Evolutionary conservation across 2,329 filamentous ascomycete species (phyloP), one percentile per base, ranked within the genome.

Genomic region (Apiospora kogelbergensis): DNA sequence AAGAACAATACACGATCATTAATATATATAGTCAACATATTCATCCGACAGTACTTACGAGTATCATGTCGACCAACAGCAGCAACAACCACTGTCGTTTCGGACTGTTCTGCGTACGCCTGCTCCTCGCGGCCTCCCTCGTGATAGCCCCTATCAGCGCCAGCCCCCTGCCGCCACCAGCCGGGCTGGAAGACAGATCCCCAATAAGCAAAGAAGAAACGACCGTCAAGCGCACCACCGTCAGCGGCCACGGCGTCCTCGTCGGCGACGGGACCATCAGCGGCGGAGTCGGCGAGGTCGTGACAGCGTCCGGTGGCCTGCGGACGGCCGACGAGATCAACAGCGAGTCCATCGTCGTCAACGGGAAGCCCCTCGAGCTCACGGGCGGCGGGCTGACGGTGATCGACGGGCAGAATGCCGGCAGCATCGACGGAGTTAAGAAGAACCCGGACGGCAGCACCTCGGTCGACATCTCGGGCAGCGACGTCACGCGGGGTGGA

Each of bases 381-480:
- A 37, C 53, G 30, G 53, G 53, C 26, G 53, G 53, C 26, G 30
- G 30, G 2, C 30, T 37, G 17, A n/a, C 15, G 11, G 53, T 60
- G 17, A n/a, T 60, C 30, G 53, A 60, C 15, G 53, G 53, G 3
- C 53, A 60, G 53, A 15, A 37, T 6, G 53, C 17, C 3, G 33
- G 26, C 17, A 60, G 53, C 53, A 4, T 60, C 53, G 53, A n/a
- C 13, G 30, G 53, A 33, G 53, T 37, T n/a, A 37, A 11, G 17
- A 60, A 37, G 53, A 37, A 37, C 53, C 53, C 53, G 26, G 53
- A 60, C n/a, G 53, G 53, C 53, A 60, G 53, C 53, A 60, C 53
- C 30, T 37, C 53, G 53, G 53, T 60, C 53, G 53, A 37, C 17
- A 60, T 60, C 17, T 37, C 53, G 17, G 53, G 53, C 4, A 60